Evolutionary conservation across 164 flowering plant species (phyloP).

Genomic region (Vitis rotundifolia): DNA sequence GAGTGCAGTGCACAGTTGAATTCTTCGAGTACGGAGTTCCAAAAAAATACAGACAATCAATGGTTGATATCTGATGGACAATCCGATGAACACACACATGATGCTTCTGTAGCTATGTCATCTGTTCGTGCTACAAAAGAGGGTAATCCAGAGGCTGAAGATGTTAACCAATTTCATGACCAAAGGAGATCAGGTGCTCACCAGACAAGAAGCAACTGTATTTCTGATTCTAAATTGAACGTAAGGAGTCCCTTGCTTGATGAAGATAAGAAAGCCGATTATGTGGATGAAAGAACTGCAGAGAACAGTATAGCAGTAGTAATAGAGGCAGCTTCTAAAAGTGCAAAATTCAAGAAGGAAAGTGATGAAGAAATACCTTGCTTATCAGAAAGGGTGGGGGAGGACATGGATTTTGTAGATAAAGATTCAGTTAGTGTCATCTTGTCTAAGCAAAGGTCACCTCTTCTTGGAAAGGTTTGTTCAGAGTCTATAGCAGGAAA

Average conservation of each 20-base stretch:
- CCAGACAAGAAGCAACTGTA: slow-evolving; percentile 9
- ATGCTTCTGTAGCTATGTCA: not conserved
- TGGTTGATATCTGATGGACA: slow-evolving; percentile 21
- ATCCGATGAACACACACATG: slow-evolving; percentile 8
- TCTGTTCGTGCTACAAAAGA: slow-evolving; percentile 5
- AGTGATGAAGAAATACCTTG: slow-evolving; percentile 19
- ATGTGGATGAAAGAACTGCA: not conserved
- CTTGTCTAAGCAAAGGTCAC: slow-evolving; percentile 4
- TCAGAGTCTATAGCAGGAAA: slow-evolving; percentile 12
- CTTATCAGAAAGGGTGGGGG: slow-evolving; percentile 10
- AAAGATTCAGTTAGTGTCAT: not conserved
- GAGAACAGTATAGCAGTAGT: no score
- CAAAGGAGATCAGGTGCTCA: slow-evolving; percentile 10
- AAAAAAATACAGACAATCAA: slow-evolving; percentile 7
- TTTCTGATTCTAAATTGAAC: slow-evolving; percentile 8
- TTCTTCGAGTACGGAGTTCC: slow-evolving; percentile 26
- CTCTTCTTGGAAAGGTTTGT: not conserved
- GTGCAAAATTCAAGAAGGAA: no score
- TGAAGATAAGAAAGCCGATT: slow-evolving; percentile 14
- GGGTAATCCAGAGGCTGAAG: slow-evolving; percentile 13
- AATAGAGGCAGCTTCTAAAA: no score
- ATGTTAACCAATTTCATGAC: slow-evolving; percentile 13
- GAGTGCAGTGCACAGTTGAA: slow-evolving; percentile 23
- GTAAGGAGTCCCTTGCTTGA: not conserved
- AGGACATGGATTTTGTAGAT: not conserved